phyloP scores from a whole-genome alignment of 2,329 filamentous ascomycete genomes.

The Scopulariopsis brevicaulis region DNA sequence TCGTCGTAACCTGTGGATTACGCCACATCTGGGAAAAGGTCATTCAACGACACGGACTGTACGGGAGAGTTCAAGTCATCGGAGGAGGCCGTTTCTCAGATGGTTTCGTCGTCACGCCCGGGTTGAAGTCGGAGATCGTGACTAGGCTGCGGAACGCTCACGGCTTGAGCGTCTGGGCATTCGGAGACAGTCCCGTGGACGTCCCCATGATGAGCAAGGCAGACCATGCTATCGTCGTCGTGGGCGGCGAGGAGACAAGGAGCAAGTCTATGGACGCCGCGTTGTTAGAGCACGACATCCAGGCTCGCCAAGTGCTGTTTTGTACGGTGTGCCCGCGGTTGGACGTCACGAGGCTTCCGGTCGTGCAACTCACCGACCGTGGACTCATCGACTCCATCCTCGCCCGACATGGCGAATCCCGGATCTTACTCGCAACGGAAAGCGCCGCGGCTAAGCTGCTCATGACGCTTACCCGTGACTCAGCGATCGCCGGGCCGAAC shows the following conservation, averaged over 20 bases:
- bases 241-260: conserved; percentile 30
- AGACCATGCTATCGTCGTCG: conserved; percentile 41
- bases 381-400: too few species aligned
- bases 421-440: too few species aligned
- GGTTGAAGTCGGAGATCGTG: background rate
- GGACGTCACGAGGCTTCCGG: too few species aligned
- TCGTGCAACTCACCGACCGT: too few species aligned
- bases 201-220: conserved; percentile 43
- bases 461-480: too few species aligned
- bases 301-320: too few species aligned
- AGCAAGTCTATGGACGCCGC: conserved; percentile 40
- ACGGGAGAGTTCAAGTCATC: background rate
- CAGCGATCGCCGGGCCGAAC: too few species aligned
- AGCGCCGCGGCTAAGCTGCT: too few species aligned
- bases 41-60: background rate
- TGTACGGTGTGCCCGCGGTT: too few species aligned
- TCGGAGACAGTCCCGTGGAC: conserved; percentile 50
- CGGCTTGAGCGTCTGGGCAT: conserved; percentile 37
- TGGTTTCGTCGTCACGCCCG: background rate
- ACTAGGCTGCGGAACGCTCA: conserved; percentile 11
- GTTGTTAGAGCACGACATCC: conserved; percentile 22
- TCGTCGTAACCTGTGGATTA: background rate
- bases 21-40: background rate
- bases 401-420: too few species aligned
- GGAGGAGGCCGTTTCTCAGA: background rate